A percentile compares a stretch with the other conserved stretches of the same genome.
phyloP scores from a whole-genome alignment of 345 rosid species.

The Luvunga scandens region DNA sequence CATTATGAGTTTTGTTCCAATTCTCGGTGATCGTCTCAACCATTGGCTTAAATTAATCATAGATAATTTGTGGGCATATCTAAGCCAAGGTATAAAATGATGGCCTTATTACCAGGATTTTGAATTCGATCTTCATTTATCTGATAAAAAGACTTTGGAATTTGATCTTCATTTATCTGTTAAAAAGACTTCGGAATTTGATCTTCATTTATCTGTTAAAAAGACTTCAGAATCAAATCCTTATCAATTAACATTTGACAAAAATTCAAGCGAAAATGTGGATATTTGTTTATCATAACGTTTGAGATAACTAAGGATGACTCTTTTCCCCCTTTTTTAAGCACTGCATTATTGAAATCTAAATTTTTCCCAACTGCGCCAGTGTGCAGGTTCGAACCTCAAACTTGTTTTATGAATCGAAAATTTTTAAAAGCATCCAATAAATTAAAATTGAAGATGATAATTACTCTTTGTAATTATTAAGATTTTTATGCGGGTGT shows the following conservation, averaged over 20 bases:
- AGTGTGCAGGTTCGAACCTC: no score
- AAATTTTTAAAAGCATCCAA: no score
- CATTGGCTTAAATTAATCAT: not conserved
- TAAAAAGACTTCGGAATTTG: not conserved
- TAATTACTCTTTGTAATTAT: no score
- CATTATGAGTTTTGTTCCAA: not conserved
- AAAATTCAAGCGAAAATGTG: not conserved
- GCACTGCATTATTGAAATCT: no score
- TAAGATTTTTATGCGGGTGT: no score
- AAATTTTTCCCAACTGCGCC: no score
- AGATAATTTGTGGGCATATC: not conserved
- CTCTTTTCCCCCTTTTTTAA: no score
- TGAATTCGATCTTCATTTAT: not conserved
- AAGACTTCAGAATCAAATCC: not conserved
- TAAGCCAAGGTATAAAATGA: not conserved
- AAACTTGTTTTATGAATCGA: no score
- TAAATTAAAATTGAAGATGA: no score
- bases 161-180: not conserved
- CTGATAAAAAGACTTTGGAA: not conserved
- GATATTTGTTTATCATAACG: not conserved
- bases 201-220: not conserved
- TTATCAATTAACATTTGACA: not conserved
- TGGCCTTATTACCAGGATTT: not conserved
- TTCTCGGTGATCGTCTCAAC: not conserved
- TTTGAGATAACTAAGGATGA: not conserved